phyloP scores from a whole-genome alignment of 345 rosid genomes.

The Eucalyptus marginata region DNA sequence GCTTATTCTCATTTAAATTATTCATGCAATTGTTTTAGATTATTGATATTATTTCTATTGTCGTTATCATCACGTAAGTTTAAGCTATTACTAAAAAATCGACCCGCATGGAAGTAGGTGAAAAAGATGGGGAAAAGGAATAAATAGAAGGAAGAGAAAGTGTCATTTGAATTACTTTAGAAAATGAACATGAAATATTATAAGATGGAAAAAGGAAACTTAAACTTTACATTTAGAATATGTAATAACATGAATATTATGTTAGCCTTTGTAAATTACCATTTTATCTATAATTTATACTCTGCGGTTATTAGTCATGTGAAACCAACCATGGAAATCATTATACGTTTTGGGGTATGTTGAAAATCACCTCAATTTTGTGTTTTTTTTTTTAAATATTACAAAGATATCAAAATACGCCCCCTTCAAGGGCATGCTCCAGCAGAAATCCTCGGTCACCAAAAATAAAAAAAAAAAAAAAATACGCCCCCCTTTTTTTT shows the following conservation, averaged over 20 bases:
- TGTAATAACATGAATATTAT: not conserved
- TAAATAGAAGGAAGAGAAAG: not conserved
- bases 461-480: no score
- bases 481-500: accelerated
- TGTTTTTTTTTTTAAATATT: not conserved
- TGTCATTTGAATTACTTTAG: not conserved
- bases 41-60: not conserved
- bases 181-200: no score
- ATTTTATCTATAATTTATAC: not conserved
- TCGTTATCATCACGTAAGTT: not conserved
- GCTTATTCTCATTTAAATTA: not conserved
- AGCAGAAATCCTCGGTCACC: no score
- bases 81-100: not conserved
- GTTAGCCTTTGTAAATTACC: not conserved
- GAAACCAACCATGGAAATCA: not conserved
- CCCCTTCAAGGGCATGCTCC: no score
- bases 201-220: not conserved
- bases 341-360: not conserved
- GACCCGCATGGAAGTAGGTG: not conserved
- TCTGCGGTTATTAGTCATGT: not conserved
- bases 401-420: not conserved
- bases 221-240: not conserved
- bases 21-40: not conserved
- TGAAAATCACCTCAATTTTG: not conserved
- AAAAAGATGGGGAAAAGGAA: not conserved